These are phyloP conservation scores for Fusarium musae DNA, from an alignment of 2,329 filamentous ascomycete species.

Conservation along the genomic window DNA sequence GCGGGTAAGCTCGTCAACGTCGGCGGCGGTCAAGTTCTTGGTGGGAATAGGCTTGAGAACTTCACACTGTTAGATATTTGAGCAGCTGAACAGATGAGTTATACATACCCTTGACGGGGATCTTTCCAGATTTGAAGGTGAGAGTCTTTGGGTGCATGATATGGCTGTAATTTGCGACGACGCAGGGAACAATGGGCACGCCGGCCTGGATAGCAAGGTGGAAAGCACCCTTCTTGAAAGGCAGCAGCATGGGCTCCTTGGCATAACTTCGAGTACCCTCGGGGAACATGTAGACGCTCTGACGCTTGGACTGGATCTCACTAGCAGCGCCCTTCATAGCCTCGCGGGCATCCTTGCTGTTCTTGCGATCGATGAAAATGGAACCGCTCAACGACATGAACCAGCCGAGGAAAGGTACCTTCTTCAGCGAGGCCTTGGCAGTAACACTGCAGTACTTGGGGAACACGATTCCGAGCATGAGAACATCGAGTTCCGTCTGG, in stretches of 20 bases:
- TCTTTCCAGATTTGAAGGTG: slow-evolving; percentile 73
- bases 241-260: slow-evolving; percentile 80
- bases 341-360: slow-evolving; percentile 81
- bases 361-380: slow-evolving; percentile 94
- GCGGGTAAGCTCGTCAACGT: slow-evolving; percentile 79
- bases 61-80: slow-evolving; percentile 45
- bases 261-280: slow-evolving; percentile 95
- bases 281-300: slow-evolving; percentile 87
- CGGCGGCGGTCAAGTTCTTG: slow-evolving; percentile 74
- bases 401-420: slow-evolving; percentile 88
- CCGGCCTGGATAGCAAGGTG: slow-evolving; percentile 94
- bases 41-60: slow-evolving; percentile 87
- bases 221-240: slow-evolving; percentile 99
- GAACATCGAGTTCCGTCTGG: slow-evolving; percentile 94
- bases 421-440: slow-evolving; percentile 86
- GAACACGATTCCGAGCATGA: slow-evolving; percentile 90
- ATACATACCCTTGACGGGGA: slow-evolving; percentile 78
- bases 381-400: slow-evolving; percentile 90
- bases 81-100: neutral
- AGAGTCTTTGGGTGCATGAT: slow-evolving; percentile 72
- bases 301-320: slow-evolving; percentile 77
- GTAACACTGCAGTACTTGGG: slow-evolving; percentile 93
- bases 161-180: slow-evolving; percentile 82
- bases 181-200: slow-evolving; percentile 90
- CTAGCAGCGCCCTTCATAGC: slow-evolving; percentile 86